Percentiles rank a stretch among this genome's conserved stretches.
These are phyloP conservation scores for Tulasnella sp. DNA, from an alignment of 768 basidiomycete species.

Conservation along the genomic window DNA sequence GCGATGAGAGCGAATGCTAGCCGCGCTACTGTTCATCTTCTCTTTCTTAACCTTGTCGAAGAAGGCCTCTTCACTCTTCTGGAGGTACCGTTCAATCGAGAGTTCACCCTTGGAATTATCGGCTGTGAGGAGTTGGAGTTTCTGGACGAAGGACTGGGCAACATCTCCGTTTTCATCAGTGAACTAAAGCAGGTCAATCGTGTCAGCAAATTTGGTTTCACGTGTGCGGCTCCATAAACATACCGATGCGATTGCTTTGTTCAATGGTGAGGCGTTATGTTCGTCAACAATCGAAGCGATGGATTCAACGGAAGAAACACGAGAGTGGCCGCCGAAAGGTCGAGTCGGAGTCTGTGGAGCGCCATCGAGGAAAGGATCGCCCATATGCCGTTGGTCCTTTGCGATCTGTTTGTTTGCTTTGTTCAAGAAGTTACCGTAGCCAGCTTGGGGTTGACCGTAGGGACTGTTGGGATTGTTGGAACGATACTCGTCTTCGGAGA, in stretches of 20 bases:
- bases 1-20: slow-evolving; percentile 62
- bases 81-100: slow-evolving; percentile 82
- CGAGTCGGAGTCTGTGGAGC: slow-evolving; percentile 39
- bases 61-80: slow-evolving; percentile 88
- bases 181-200: slow-evolving; percentile 40
- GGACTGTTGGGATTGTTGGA: slow-evolving; percentile 20
- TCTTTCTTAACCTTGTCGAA: slow-evolving; percentile 84
- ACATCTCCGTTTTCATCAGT: slow-evolving; percentile 91
- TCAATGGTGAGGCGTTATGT: slow-evolving; percentile 79
- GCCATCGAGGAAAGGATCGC: slow-evolving; percentile 77
- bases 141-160: slow-evolving; percentile 78
- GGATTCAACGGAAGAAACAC: slow-evolving; percentile 78
- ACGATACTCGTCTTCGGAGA: slow-evolving; percentile 45
- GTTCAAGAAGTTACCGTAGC: slow-evolving; percentile 71
- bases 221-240: slow-evolving; percentile 19
- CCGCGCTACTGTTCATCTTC: slow-evolving; percentile 63
- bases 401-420: slow-evolving; percentile 77
- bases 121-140: slow-evolving; percentile 60
- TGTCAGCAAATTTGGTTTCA: not conserved
- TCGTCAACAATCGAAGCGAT: slow-evolving; percentile 88
- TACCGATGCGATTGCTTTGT: slow-evolving; percentile 86
- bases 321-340: slow-evolving; percentile 73
- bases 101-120: slow-evolving; percentile 86
- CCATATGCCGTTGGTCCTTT: slow-evolving; percentile 60
- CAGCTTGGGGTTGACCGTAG: slow-evolving; percentile 25